Percentiles rank a stretch among this genome's conserved stretches.
phyloP scores from a whole-genome alignment of 78 protist species.

The slime mould (Dictyostelium discoideum) region dicty_2.7 NC_007088.5:550501-551000 shows the following conservation, averaged over 20 bases:
- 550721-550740: background rate
- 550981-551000: conserved; percentile 11
- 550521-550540: conserved; percentile 58
- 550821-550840: conserved; percentile 70
- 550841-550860: conserved; percentile 68
- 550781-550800: conserved; percentile 26
- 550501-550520: conserved; percentile 17
- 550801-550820: conserved; percentile 52
- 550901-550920: conserved; percentile 75
- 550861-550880: conserved; percentile 44
- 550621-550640: conserved; percentile 66
- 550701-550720: background rate
- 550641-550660: conserved; percentile 55
- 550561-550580: conserved; percentile 7
- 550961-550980: conserved; percentile 15
- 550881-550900: conserved; percentile 59
- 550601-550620: conserved; percentile 43
- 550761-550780: background rate
- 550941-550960: conserved; percentile 64
- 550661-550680: background rate
- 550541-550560: conserved; percentile 58
- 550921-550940: conserved; percentile 69
- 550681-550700: background rate
- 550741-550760: background rate
- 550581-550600: conserved; percentile 30